These are phyloP conservation scores for Gentiana dahurica DNA, from an alignment of 257 asterid genomes.

Conservation along the genomic window DNA sequence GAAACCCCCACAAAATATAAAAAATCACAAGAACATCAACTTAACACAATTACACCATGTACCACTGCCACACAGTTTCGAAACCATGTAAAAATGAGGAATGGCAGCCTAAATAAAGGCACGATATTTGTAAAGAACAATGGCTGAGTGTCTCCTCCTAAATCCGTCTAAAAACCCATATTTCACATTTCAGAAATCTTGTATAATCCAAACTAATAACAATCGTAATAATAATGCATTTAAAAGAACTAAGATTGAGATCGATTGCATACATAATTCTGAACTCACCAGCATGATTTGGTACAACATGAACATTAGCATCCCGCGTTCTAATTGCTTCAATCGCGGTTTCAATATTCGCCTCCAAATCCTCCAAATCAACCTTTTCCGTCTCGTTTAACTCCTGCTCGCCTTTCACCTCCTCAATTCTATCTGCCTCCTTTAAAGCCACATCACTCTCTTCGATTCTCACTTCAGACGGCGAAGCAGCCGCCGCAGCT, in stretches of 20 bases:
- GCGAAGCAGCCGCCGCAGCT: slow-evolving; percentile 8
- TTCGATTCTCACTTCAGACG: slow-evolving; percentile 20
- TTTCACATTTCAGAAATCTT: no score
- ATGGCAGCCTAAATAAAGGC: no score
- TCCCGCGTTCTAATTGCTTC: slow-evolving; percentile 51
- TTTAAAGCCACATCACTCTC: slow-evolving; percentile 23
- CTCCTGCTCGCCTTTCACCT: slow-evolving; percentile 43
- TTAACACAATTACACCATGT: neutral
- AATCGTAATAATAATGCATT: neutral
- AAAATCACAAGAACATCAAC: neutral
- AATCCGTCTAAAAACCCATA: no score
- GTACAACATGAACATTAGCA: slow-evolving; percentile 71
- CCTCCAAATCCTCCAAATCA: slow-evolving; percentile 75
- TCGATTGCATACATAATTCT: neutral
- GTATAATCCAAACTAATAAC: no score
- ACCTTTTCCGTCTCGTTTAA: slow-evolving; percentile 27
- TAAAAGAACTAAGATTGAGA: neutral
- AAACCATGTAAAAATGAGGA: no score
- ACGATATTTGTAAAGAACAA: no score
- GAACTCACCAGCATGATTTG: slow-evolving; percentile 80
- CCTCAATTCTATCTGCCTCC: slow-evolving; percentile 26
- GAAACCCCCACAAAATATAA: neutral
- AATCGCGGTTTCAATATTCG: slow-evolving; percentile 65
- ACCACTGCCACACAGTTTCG: neutral
- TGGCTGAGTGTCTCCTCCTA: no score